phyloP scores from a whole-genome alignment of 345 rosid genomes.

The Euphorbia tirucalli region DNA sequence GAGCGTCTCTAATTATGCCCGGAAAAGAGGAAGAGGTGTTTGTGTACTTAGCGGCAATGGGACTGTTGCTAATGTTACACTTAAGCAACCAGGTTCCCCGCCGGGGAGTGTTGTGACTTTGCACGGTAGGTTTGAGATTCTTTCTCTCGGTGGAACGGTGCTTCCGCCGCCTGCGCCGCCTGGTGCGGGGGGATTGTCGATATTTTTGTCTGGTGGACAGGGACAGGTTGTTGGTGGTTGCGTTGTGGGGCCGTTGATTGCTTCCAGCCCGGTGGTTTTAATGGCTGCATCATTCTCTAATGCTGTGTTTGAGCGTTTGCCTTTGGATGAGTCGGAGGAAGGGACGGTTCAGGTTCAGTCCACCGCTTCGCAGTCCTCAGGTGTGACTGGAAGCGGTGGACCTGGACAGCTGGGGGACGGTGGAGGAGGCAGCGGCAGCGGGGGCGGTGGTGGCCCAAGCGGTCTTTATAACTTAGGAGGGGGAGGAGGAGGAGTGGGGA shows the following conservation, averaged over 20 bases:
- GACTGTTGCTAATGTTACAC: conserved; percentile 56
- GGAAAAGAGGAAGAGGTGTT: conserved; percentile 72
- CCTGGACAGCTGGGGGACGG: conserved; percentile 32
- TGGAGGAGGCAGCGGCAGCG: conserved; percentile 30
- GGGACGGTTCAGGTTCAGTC: conserved; percentile 49
- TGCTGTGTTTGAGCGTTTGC: conserved; percentile 73
- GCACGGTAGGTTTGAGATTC: conserved; percentile 82
- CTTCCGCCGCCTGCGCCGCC: conserved; percentile 90
- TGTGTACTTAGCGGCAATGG: conserved; percentile 71
- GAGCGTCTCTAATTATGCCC: conserved; percentile 51
- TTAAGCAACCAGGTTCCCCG: conserved; percentile 62
- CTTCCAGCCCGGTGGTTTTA: conserved; percentile 65
- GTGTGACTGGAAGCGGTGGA: conserved; percentile 46
- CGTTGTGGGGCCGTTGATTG: conserved; percentile 60
- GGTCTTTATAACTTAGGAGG: conserved; percentile 38
- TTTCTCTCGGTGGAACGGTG: conserved; percentile 70
- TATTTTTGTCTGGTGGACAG: conserved; percentile 70
- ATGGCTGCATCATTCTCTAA: conserved; percentile 79
- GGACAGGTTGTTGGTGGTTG: conserved; percentile 84
- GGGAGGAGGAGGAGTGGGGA: conserved; percentile 46
- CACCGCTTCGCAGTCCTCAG: conserved; percentile 59
- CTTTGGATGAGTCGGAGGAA: conserved; percentile 45
- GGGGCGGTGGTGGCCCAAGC: conserved; percentile 17
- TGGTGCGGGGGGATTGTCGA: conserved; percentile 64
- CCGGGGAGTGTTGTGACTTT: conserved; percentile 63